Evolutionary conservation across 1,284 basidiomycete species (phyloP).

Genomic region (Cutaneotrichosporon sp.): DNA sequence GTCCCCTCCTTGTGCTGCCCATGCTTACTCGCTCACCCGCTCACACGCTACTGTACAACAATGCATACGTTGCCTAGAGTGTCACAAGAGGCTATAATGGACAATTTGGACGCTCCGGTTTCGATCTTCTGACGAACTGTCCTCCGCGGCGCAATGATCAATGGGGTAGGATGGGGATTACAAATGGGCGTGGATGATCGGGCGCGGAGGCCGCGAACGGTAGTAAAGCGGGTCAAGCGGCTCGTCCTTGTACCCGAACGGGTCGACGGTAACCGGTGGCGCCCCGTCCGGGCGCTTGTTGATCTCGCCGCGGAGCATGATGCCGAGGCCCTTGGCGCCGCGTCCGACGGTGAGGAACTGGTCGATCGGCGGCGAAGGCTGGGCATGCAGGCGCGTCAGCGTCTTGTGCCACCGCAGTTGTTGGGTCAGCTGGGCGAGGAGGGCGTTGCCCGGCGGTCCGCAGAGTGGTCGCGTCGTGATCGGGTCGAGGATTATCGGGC

Average conservation of each 20-base stretch:
- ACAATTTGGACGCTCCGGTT: not conserved
- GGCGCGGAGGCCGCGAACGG: not conserved
- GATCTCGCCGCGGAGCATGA: constrained; percentile 50
- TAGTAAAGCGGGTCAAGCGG: not conserved
- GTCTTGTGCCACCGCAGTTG: constrained; percentile 52
- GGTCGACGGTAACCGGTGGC: constrained; percentile 35
- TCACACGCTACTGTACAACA: constrained; percentile 7
- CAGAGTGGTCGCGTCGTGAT: constrained; percentile 47
- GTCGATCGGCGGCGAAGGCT: constrained; percentile 35
- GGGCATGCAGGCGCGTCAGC: constrained; percentile 39
- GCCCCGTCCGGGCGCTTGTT: constrained; percentile 36
- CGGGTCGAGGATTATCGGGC: constrained; percentile 46
- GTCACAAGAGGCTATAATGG: constrained; percentile 2
- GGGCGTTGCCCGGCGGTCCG: constrained; percentile 37
- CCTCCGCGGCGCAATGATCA: not conserved
- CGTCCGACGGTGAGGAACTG: constrained; percentile 47
- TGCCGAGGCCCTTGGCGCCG: constrained; percentile 51
- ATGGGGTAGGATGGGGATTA: not conserved
- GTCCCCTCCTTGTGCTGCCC: no score
- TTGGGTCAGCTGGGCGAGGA: constrained; percentile 45
- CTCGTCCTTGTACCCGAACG: constrained; percentile 41
- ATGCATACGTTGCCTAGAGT: constrained; percentile 4
- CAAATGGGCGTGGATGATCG: not conserved
- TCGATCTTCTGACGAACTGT: constrained; percentile 2
- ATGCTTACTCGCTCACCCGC: no score